A percentile compares a stretch with the other conserved stretches of the same genome.
Evolutionary conservation across 2,329 filamentous ascomycete species (phyloP).

Genomic region (Sarocladiaceae sp.): DNA sequence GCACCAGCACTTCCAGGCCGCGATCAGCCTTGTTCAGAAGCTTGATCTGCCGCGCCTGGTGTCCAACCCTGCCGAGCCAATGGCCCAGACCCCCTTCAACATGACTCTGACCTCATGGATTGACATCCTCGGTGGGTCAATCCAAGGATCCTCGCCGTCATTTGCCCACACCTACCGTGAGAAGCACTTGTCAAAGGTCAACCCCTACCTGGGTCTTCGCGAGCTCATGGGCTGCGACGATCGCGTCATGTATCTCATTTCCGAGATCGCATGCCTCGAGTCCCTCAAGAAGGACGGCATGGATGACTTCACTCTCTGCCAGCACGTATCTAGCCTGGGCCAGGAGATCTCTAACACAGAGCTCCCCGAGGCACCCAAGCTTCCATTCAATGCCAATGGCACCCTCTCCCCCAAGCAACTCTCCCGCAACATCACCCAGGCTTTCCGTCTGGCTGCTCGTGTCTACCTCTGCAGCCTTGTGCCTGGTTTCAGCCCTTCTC

Average conservation of each 20-base stretch:
- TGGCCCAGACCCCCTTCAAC: slow-evolving; percentile 73
- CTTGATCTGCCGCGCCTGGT: slow-evolving; percentile 73
- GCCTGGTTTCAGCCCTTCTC: slow-evolving; percentile 75
- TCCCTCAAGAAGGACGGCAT: slow-evolving; percentile 79
- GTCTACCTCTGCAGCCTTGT: slow-evolving; percentile 97
- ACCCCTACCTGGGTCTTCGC: slow-evolving; percentile 66
- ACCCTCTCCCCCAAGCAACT: slow-evolving; percentile 78
- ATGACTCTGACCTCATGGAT: slow-evolving; percentile 96
- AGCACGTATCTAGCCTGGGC: slow-evolving; percentile 83
- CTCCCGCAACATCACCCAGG: slow-evolving; percentile 79
- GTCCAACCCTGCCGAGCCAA: slow-evolving; percentile 49
- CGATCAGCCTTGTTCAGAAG: slow-evolving; percentile 77
- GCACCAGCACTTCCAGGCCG: slow-evolving; percentile 96
- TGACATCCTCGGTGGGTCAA: slow-evolving; percentile 91
- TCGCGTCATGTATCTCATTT: slow-evolving; percentile 95
- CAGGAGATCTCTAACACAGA: slow-evolving; percentile 83
- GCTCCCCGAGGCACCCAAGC: slow-evolving; percentile 54
- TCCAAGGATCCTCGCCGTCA: slow-evolving; percentile 77
- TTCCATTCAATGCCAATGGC: slow-evolving; percentile 64
- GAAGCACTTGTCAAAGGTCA: slow-evolving; percentile 72
- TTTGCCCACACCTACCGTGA: slow-evolving; percentile 96
- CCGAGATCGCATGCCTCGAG: slow-evolving; percentile 94
- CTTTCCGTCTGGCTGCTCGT: slow-evolving; percentile 87
- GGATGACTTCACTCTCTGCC: slow-evolving; percentile 81
- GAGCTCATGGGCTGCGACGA: slow-evolving; percentile 98